A percentile compares a stretch with the other conserved stretches of the same genome.
Conservation (phyloP, 331 rosid species). For the Saraca asoca region DNA sequence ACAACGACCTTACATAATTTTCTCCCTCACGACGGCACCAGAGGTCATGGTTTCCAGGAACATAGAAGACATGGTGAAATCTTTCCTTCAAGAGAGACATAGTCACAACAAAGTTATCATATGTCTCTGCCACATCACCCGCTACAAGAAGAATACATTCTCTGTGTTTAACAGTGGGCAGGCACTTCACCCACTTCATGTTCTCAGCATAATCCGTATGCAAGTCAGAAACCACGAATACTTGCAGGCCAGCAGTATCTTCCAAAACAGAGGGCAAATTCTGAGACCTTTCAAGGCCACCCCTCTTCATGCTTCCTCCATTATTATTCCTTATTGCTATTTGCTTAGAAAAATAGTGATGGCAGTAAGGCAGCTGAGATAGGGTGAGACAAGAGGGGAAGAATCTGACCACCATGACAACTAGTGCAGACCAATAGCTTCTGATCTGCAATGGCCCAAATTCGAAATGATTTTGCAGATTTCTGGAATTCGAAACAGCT, state of each 20-base stretch:
- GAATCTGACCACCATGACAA: slow-evolving; percentile 46
- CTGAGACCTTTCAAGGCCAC: slow-evolving; percentile 43
- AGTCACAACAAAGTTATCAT: slow-evolving; percentile 53
- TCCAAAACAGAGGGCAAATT: slow-evolving; percentile 46
- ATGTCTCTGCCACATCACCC: slow-evolving; percentile 79
- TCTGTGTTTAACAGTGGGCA: slow-evolving; percentile 43
- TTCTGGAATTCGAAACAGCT: background rate
- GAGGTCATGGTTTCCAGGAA: slow-evolving; percentile 83
- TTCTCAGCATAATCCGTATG: slow-evolving; percentile 80
- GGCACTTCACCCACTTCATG: slow-evolving; percentile 65
- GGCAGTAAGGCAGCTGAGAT: slow-evolving; percentile 35
- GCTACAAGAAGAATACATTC: slow-evolving; percentile 71
- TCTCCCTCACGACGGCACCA: slow-evolving; percentile 70
- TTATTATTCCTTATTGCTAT: slow-evolving; percentile 34
- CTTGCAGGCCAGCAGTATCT: slow-evolving; percentile 50
- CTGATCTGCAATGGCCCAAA: slow-evolving; percentile 41
- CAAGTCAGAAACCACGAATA: slow-evolving; percentile 73
- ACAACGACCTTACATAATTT: slow-evolving; percentile 51
- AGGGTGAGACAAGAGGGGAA: slow-evolving; percentile 44
- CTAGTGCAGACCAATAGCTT: slow-evolving; percentile 19
- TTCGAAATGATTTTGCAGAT: background rate
- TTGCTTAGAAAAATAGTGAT: slow-evolving; percentile 42
- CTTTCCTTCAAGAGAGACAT: slow-evolving; percentile 73
- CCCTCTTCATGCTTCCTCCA: slow-evolving; percentile 39
- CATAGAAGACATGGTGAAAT: slow-evolving; percentile 63